phyloP scores from a whole-genome alignment of 306 rosid genomes.

The Vigna angularis region DNA sequence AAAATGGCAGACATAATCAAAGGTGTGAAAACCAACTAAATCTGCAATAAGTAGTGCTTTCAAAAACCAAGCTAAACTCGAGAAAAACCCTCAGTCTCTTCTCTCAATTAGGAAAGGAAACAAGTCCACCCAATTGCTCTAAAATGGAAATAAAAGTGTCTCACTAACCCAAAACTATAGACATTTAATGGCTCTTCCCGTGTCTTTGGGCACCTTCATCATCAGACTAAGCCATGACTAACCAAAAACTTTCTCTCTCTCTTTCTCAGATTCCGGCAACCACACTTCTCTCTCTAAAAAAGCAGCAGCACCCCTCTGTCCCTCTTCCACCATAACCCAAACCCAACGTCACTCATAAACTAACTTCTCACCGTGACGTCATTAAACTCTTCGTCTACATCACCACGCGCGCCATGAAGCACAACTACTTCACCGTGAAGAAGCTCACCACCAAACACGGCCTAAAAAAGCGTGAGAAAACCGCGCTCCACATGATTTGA shows the following conservation, averaged over 20 bases:
- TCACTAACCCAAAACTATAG: no score
- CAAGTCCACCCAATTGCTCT: no score
- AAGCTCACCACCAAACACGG: constrained; percentile 38
- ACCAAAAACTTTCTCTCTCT: constrained; percentile 25
- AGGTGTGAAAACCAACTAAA: no score
- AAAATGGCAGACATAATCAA: no score
- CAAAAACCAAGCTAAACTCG: no score
- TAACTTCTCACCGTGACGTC: constrained; percentile 54
- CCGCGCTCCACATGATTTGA: constrained; percentile 49
- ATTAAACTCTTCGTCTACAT: constrained; percentile 56
- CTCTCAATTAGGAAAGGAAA: no score
- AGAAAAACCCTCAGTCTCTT: no score
- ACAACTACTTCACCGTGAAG: constrained; percentile 54
- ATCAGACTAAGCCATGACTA: constrained; percentile 33
- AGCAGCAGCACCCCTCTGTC: constrained; percentile 16
- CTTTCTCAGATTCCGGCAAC: constrained; percentile 35
- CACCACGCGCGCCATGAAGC: constrained; percentile 54
- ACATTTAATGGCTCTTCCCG: neutral
- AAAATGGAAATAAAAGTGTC: no score
- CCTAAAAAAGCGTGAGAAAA: constrained; percentile 60
- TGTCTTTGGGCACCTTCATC: neutral
- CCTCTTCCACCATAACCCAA: constrained; percentile 55
- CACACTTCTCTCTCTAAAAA: constrained; percentile 41
- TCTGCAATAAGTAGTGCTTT: no score
- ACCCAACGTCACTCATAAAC: constrained; percentile 44